Evolutionary conservation across 441 rosid species (phyloP), one percentile per base, ranked within the genome.

Genomic region (Kokia cookei): DNA sequence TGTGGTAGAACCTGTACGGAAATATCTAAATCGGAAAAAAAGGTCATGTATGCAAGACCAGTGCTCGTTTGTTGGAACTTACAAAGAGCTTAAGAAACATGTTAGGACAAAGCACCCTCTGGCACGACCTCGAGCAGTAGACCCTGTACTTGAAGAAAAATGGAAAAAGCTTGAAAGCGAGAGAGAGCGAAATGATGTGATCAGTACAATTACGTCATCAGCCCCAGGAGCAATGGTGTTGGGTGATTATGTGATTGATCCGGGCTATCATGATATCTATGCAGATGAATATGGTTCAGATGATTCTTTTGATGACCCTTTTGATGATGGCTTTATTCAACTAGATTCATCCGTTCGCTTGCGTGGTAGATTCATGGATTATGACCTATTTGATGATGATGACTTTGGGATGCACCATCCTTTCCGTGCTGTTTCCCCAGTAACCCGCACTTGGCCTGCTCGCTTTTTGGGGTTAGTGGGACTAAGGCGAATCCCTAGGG

Each of bases 241-340:
- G 45, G 93, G 93, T 35, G 90, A 89, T 78, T 89, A 85, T 74
- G 91, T 89, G 77, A 82, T 89, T 26, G 91, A 89, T 74, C 95
- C 93, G 7, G 84, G 81, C 22, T 81, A 65, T 65, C 63, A 14
- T 3, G 76, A 64, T 43, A 45, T 72, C 9, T 65, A 65, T 35
- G 32, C 54, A 3, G 50, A 47, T 73, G 70, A 37, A 51, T 84
- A 78, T 82, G 92, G 85, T 63, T 86, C 88, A 0, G 96, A 86
- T 64, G 92, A 92, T 7, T 84, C 86, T 43, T 26, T 82, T 27
- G 86, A 78, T 66, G 96, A 84, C 12, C 82, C 87, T 42, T 29
- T 82, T 15, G 85, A 79, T 71, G 94, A 83, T 15, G 79, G 76
- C 5, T 75, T 76, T 53, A 48, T 84, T 35, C 79, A 84, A 29